Base-by-base conservation (phyloP, 345 rosid genomes). In the Gossypium arboreum region DNA sequence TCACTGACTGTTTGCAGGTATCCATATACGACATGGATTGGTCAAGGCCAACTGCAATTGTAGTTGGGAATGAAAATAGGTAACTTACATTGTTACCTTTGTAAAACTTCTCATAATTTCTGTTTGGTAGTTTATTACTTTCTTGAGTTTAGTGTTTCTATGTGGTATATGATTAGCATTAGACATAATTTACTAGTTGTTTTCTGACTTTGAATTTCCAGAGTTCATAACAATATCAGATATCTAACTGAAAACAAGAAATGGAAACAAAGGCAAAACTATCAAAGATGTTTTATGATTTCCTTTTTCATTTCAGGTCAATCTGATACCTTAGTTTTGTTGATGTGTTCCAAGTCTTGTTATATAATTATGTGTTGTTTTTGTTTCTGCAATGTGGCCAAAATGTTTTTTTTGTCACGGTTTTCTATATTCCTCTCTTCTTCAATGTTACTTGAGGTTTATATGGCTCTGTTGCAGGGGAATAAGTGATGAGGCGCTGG, bases 11-110 rank as follows among this genome's bases (percentile, higher is more conserved):
- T 73, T 39, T 34, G 48, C 75, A 92, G 97, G 91, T 92, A 75
- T 94, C 97, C 12, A 68, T 92, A 81, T 86, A 92, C 79, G 95
- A 94, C 78, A 92, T 94, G 98, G 94, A 94, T 73, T 94, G 97
- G 98, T 91, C 97, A 43, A 76, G 77, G 71, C 97, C 97, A 13
- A 94, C 95, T 29, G 98, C 98, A 71, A 92, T 94, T 80, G 97
- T 92, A 24, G 97, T 92, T 65, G 98, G 98, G 62, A 94, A 94
- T 76, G 98, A 94, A 81, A 87, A 83, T 52, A 88, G 91, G 95
- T 91, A 79, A 74, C 29, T 29, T 55, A 9, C 24, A 15, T 41
- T 56, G 60, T 56, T 56, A 20, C 60, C 60, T 56, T 8, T 57
- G 3, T 58, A 41, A 55, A 54, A 12, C 20, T 47, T 50, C 41